These are phyloP conservation scores for Macroventuria anomochaeta DNA, from an alignment of 2,329 filamentous ascomycete genomes.

Conservation along the genomic window DNA sequence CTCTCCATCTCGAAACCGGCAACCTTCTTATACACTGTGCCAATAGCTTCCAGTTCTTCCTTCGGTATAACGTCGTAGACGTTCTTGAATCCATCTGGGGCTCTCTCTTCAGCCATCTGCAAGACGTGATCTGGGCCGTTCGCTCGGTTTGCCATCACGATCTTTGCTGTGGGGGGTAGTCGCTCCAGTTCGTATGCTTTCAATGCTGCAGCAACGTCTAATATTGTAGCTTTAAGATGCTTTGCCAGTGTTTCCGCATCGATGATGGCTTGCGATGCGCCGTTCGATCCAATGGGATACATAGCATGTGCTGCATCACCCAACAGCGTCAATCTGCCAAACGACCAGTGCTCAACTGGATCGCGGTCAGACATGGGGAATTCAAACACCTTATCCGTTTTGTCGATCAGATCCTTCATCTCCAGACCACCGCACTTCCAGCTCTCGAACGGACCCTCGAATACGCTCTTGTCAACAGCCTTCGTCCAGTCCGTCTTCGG, in stretches of 20 bases:
- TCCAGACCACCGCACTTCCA: constrained; percentile 54
- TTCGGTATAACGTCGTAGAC: constrained; percentile 52
- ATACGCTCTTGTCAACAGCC: constrained; percentile 50
- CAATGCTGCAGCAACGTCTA: constrained; percentile 44
- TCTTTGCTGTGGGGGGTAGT: constrained; percentile 54
- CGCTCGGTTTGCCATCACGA: constrained; percentile 56
- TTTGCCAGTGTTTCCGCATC: constrained; percentile 51
- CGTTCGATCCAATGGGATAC: constrained; percentile 55
- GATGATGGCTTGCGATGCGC: constrained; percentile 55
- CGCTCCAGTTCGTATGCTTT: constrained; percentile 50
- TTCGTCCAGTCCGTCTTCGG: constrained; percentile 56
- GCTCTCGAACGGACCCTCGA: constrained; percentile 49
- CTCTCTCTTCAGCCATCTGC: constrained; percentile 54
- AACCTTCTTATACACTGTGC: constrained; percentile 48
- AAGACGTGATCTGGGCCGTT: constrained; percentile 57
- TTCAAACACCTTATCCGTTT: constrained; percentile 53
- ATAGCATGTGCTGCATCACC: constrained; percentile 53
- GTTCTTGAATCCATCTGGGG: constrained; percentile 49
- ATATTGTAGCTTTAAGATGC: constrained; percentile 36
- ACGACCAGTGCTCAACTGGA: constrained; percentile 51
- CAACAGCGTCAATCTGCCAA: constrained; percentile 45
- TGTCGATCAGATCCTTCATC: constrained; percentile 53
- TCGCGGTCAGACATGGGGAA: constrained; percentile 58
- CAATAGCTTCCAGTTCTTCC: constrained; percentile 51
- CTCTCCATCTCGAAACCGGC: constrained; percentile 56